Evolutionary conservation across 2,329 filamentous ascomycete species (phyloP).

Genomic region (Hypoxylon sp.): DNA sequence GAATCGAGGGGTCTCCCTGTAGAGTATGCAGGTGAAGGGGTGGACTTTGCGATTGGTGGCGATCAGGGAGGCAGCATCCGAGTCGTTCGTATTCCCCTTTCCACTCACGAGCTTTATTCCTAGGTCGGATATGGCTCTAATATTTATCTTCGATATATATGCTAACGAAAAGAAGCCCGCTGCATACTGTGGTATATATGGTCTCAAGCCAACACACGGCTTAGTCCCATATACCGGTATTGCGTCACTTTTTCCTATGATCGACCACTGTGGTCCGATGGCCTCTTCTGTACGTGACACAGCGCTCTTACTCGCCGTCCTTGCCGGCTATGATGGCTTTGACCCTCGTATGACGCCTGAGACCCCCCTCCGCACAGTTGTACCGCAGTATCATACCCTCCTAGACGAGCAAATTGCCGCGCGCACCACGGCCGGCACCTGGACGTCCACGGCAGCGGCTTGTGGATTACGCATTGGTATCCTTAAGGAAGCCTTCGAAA

Average conservation of each 20-base stretch:
- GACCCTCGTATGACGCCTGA: conserved; percentile 61
- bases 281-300: conserved; percentile 59
- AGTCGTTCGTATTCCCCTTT: conserved; percentile 40
- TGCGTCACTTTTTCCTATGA: conserved; percentile 63
- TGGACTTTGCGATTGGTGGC: conserved; percentile 56
- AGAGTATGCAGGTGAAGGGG: conserved; percentile 37
- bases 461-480: conserved; percentile 62
- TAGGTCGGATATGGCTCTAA: neutral
- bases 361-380: conserved; percentile 55
- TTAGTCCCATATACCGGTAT: conserved; percentile 68
- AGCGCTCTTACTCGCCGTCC: conserved; percentile 61
- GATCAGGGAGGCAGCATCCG: conserved; percentile 59
- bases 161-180: conserved; percentile 50
- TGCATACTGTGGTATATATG: conserved; percentile 60
- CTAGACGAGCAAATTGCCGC: conserved; percentile 48
- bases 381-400: conserved; percentile 54
- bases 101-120: neutral
- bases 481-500: conserved; percentile 61
- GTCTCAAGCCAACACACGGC: conserved; percentile 66
- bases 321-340: conserved; percentile 66
- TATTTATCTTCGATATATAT: neutral
- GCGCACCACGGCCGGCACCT: conserved; percentile 42
- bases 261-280: conserved; percentile 66
- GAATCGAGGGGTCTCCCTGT: conserved; percentile 32
- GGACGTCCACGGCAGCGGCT: conserved; percentile 52